Percentiles rank a stretch among this genome's conserved stretches.
These are phyloP conservation scores for Malus hybrid DNA, from an alignment of 331 rosid genomes.

Conservation along the genomic window DNA sequence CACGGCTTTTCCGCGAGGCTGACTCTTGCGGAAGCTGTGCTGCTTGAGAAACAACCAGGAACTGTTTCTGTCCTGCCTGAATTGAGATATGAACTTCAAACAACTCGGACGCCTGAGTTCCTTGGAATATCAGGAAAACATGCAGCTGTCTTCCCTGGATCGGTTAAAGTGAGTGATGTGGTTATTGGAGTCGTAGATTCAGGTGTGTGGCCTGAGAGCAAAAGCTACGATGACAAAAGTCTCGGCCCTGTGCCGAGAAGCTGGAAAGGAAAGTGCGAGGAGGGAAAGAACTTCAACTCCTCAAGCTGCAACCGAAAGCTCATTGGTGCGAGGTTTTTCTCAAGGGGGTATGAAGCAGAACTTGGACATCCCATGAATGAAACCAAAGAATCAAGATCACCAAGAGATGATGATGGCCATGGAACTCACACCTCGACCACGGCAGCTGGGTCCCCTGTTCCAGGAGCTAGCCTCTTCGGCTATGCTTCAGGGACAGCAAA, in stretches of 20 bases:
- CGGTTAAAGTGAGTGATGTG: slow-evolving; percentile 33
- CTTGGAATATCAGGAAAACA: slow-evolving; percentile 47
- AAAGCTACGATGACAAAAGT: slow-evolving; percentile 49
- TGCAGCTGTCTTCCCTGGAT: slow-evolving; percentile 8
- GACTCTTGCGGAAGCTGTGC: slow-evolving; percentile 45
- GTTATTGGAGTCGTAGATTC: slow-evolving; percentile 63
- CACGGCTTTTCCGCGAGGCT: slow-evolving; percentile 80
- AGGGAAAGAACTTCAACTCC: slow-evolving; percentile 46
- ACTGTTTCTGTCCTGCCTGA: slow-evolving; percentile 56
- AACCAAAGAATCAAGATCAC: slow-evolving; percentile 53
- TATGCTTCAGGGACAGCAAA: slow-evolving; percentile 61
- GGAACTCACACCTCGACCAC: slow-evolving; percentile 86
- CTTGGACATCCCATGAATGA: slow-evolving; percentile 28
- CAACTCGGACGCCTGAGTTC: slow-evolving; percentile 15
- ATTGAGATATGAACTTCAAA: slow-evolving; percentile 58
- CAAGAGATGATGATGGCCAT: slow-evolving; percentile 73
- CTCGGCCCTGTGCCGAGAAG: slow-evolving; percentile 49
- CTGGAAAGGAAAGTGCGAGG: slow-evolving; percentile 76
- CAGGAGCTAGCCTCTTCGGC: slow-evolving; percentile 70
- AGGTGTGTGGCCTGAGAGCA: slow-evolving; percentile 66
- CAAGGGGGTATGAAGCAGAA: slow-evolving; percentile 53
- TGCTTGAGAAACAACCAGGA: slow-evolving; percentile 45
- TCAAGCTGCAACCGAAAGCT: slow-evolving; percentile 67
- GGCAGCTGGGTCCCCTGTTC: slow-evolving; percentile 61
- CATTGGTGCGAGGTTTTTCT: slow-evolving; percentile 67